Evolutionary conservation across 2,329 filamentous ascomycete genomes (phyloP).

Genomic region (Blumeria hordei): DNA sequence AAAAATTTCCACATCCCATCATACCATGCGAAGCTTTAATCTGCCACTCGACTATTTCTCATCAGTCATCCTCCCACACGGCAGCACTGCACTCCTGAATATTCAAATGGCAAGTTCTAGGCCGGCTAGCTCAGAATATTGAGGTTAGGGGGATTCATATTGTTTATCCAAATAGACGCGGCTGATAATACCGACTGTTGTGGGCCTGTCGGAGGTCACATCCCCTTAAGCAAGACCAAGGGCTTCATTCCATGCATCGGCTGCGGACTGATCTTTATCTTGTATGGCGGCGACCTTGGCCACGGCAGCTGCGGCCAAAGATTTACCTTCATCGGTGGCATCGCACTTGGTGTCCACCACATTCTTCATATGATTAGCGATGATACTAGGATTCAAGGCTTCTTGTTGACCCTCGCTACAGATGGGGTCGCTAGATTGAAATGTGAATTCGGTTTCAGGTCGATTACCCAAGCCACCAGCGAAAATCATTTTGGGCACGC

Average conservation of each 20-base stretch:
- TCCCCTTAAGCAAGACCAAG: slow-evolving; percentile 14
- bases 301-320: slow-evolving; percentile 20
- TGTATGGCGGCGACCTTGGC: slow-evolving; percentile 25
- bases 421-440: slow-evolving; percentile 38
- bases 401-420: slow-evolving; percentile 38
- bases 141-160: too few species aligned
- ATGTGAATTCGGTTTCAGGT: slow-evolving; percentile 34
- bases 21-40: too few species aligned
- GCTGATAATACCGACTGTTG: too few species aligned
- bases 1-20: too few species aligned
- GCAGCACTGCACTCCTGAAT: too few species aligned
- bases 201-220: too few species aligned
- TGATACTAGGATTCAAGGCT: slow-evolving; percentile 48
- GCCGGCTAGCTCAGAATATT: too few species aligned
- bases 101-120: too few species aligned
- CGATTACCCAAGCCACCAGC: slow-evolving; percentile 27
- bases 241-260: slow-evolving; percentile 19
- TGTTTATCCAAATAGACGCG: too few species aligned
- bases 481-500: slow-evolving; percentile 29
- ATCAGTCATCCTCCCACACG: too few species aligned
- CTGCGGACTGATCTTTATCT: slow-evolving; percentile 23
- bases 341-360: slow-evolving; percentile 42
- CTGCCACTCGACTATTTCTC: too few species aligned
- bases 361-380: slow-evolving; percentile 48
- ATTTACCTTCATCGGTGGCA: slow-evolving; percentile 31